Evolutionary conservation across 2,329 filamentous ascomycete genomes (phyloP), one percentile per base, ranked within the genome.

Genomic region (Achaetomium macrosporum): DNA sequence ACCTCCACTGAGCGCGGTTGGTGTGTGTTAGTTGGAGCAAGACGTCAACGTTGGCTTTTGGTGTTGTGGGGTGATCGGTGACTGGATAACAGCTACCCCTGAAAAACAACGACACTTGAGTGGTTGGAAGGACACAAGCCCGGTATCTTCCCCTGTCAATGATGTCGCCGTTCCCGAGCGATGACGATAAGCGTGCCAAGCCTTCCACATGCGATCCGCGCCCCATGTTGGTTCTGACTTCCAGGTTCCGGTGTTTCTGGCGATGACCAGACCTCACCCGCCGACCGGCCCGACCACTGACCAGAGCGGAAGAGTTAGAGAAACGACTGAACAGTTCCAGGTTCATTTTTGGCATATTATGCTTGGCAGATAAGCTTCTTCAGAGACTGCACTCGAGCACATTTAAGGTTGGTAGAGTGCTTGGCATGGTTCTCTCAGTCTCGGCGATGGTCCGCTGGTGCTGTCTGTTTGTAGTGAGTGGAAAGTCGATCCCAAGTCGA

Each of bases 151-250:
- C 60, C 59, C 54, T 59, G 58, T 51, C 57, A 51, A 59, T 62
- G 57, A 61, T 57, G 58, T 58, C 59, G 56, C 49, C 45, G 47
- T 45, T 31, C 44, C 53, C 42, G 47, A 40, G 51, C 51, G 41
- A 59, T 56, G 57, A 53, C 51, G 56, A 47, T 47, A 43, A 51
- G 48, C 48, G 39, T 53, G 56, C 54, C 56, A 56, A 57, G 52
- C 31, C 33, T 33, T 25, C 25, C 25, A 25, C 7, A 4, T 25
- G 25, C 4, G 17, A n/a, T 42, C 25, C 10, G 15, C 29, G 42
- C 51, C 47, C 19, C 49, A 25, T 51, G 47, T 48, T 20, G 29
- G 45, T 51, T 35, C 46, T 49, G 50, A 47, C 47, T 25, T 25
- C 25, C 25, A 25, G 7, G 4, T 25, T 25, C 25, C 7, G 25